Evolutionary conservation across 1,284 basidiomycete genomes (phyloP).

Genomic region (Moesziomyces parantarcticus): DNA sequence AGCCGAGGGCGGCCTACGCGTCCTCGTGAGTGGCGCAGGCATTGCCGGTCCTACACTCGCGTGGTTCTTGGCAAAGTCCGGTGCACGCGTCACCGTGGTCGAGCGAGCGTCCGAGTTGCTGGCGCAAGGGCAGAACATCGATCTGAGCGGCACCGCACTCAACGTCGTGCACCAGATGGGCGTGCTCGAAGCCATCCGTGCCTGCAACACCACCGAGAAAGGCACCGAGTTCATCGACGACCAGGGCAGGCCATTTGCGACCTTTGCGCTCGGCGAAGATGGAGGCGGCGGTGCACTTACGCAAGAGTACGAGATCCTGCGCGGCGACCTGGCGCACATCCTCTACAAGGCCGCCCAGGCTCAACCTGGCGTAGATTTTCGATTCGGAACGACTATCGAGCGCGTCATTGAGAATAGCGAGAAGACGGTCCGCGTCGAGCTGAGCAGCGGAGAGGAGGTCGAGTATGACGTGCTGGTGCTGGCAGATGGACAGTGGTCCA

Average conservation of each 20-base stretch:
- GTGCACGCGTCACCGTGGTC: slow-evolving; percentile 64
- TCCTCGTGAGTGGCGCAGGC: slow-evolving; percentile 68
- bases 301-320: slow-evolving; percentile 46
- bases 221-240: slow-evolving; percentile 59
- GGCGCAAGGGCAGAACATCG: slow-evolving; percentile 67
- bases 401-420: slow-evolving; percentile 28
- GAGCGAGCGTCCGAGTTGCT: slow-evolving; percentile 62
- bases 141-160: slow-evolving; percentile 60
- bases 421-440: slow-evolving; percentile 18
- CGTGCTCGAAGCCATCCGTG: slow-evolving; percentile 48
- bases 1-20: slow-evolving; percentile 12
- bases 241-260: slow-evolving; percentile 42
- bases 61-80: slow-evolving; percentile 57
- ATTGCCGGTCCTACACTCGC: slow-evolving; percentile 68
- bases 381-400: slow-evolving; percentile 29
- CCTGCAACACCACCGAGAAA: slow-evolving; percentile 60
- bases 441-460: slow-evolving; percentile 21
- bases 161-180: slow-evolving; percentile 64
- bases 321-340: slow-evolving; percentile 46
- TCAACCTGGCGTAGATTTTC: slow-evolving; percentile 21
- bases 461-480: slow-evolving; percentile 47
- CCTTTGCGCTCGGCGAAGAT: slow-evolving; percentile 46
- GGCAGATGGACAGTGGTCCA: slow-evolving; percentile 55
- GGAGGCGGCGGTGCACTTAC: slow-evolving; percentile 18
- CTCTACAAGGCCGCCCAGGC: slow-evolving; percentile 30